Evolutionary conservation across 306 rosid genomes (phyloP), one percentile per base, ranked within the genome.

Genomic region (Quercus parvula): DNA sequence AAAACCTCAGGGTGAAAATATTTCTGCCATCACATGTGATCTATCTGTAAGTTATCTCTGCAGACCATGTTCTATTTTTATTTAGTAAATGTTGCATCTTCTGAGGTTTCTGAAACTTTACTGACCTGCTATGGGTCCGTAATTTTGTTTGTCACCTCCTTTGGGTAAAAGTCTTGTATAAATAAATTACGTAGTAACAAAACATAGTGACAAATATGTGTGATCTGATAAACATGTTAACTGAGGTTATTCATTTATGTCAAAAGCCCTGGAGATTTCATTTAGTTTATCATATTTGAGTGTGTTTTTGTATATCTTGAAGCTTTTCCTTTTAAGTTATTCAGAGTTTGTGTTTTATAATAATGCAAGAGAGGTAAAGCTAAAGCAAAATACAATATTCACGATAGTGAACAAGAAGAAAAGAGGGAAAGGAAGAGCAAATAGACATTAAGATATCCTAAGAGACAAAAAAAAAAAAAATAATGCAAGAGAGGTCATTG

Each of bases 1-100:
- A 78, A 93, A 91, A 82, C 98, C 97, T 30, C 98, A 90, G 92
- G 94, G 94, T 80, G 98, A 91, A 90, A 90, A 90, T 83, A 84
- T 92, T 75, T 95, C 99, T 80, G 90, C 98, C 79, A 87, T 95
- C 79, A 88, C 90, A 61, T 91, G 98, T 0, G 96, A 95, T 87
- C 88, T 95, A 67, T 92, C 92, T 1, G 97, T 91, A 82, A 84
- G 89, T 49, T 77, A 75, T 81, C 84, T 78, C 19, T 70, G 74
- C 71, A 15, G 41, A 57, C 56, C 68, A 24, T 24, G 64, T 79
- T 74, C 49, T 73, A 51, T 38, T 81, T 57, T 71, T 69, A 28
- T 79, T 75, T 30, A 75, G 79, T 49, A 46, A 56, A 74, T 33
- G 19, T 33, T 49, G 35, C n/a, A 31, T 15, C 20, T 68, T 56